phyloP scores from a whole-genome alignment of 2,329 filamentous ascomycete species.

The Scorias spongiosa region DNA sequence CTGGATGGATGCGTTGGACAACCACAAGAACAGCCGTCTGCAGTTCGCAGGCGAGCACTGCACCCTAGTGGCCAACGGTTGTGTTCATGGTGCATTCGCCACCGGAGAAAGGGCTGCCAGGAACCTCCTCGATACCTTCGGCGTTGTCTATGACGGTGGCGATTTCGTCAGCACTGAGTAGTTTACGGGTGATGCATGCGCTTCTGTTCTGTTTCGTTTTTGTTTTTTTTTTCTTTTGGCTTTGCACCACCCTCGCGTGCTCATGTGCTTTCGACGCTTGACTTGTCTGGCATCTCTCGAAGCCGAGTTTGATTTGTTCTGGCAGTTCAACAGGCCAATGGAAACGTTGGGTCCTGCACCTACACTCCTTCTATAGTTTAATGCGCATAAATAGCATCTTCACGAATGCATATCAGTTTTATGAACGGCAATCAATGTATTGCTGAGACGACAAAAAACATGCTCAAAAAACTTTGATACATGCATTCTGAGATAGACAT shows the following conservation, averaged over 20 bases:
- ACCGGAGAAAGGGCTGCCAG: slow-evolving; percentile 27
- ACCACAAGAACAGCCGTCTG: slow-evolving; percentile 21
- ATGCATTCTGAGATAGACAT: too few species aligned
- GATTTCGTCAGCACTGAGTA: slow-evolving; percentile 10
- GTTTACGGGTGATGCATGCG: not conserved
- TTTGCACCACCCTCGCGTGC: not conserved
- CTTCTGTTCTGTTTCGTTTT: too few species aligned
- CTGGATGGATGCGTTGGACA: slow-evolving; percentile 23
- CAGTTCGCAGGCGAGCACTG: slow-evolving; percentile 28
- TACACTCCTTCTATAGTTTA: not conserved
- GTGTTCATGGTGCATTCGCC: slow-evolving; percentile 30
- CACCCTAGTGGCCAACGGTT: slow-evolving; percentile 27
- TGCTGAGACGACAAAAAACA: too few species aligned
- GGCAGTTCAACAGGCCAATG: not conserved
- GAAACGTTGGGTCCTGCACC: not conserved
- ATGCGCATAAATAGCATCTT: not conserved
- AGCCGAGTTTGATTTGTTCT: not conserved
- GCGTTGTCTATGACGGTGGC: slow-evolving; percentile 20
- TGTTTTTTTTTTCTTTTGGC: not conserved
- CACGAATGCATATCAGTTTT: not conserved
- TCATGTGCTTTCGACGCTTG: not conserved
- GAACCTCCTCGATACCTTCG: slow-evolving; percentile 24
- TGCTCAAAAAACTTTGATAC: too few species aligned
- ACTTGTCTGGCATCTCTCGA: not conserved
- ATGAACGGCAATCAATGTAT: too few species aligned